phyloP scores from a whole-genome alignment of 2,329 filamentous ascomycete genomes.

The Dothideomycetidae sp. region DNA sequence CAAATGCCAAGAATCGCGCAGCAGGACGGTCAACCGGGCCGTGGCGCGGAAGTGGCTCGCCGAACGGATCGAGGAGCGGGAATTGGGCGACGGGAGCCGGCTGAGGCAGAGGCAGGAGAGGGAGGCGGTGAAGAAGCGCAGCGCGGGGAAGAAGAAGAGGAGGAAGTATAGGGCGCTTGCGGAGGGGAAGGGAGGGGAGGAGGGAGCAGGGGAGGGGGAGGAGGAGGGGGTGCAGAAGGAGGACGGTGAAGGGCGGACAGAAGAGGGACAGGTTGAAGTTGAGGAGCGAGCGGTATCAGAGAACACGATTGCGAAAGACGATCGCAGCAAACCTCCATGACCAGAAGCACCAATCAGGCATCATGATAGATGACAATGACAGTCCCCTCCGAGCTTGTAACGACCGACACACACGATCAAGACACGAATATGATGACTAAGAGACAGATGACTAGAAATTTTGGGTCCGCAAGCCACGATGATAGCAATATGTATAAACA shows the following conservation, averaged over 20 bases:
- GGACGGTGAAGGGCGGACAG: slow-evolving; percentile 47
- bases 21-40: slow-evolving; percentile 72
- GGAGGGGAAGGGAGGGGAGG: slow-evolving; percentile 41
- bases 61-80: slow-evolving; percentile 58
- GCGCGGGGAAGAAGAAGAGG: slow-evolving; percentile 65
- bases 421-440: no score
- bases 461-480: no score
- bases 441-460: no score
- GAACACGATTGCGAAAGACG: background rate
- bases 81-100: slow-evolving; percentile 57
- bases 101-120: slow-evolving; percentile 48
- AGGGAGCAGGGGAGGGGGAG: slow-evolving; percentile 67
- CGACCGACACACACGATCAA: no score
- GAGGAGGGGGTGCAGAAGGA: slow-evolving; percentile 60
- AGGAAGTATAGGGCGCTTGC: slow-evolving; percentile 59
- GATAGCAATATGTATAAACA: no score
- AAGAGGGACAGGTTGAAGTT: slow-evolving; percentile 21
- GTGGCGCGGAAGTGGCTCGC: slow-evolving; percentile 67
- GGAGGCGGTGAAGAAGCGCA: slow-evolving; percentile 56
- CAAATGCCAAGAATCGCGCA: slow-evolving; percentile 86
- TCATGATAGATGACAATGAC: no score
- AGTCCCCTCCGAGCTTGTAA: no score
- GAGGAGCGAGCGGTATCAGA: slow-evolving; percentile 25
- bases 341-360: no score
- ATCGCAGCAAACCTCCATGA: no score